Evolutionary conservation across 352 stramenopile genomes (phyloP).

Genomic region (Phytophthora colocasiae): DNA sequence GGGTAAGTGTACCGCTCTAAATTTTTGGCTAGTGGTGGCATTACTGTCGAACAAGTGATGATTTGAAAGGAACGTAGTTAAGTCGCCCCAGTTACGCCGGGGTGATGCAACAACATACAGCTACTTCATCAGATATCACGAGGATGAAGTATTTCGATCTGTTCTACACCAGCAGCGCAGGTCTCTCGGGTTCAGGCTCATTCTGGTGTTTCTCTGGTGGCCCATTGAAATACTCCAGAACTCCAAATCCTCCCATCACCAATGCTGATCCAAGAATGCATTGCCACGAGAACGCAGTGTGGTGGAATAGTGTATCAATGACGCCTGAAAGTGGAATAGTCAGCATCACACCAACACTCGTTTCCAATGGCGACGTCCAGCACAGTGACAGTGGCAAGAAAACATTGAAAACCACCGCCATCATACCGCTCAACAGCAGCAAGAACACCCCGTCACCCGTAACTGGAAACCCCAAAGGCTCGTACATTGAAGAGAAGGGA

Average conservation of each 20-base stretch:
- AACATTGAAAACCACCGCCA: slow-evolving; percentile 58
- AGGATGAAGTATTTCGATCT: neutral
- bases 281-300: slow-evolving; percentile 50
- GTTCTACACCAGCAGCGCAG: neutral
- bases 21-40: too few relatives aligned
- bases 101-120: slow-evolving; percentile 18
- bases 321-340: slow-evolving; percentile 60
- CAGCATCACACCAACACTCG: slow-evolving; percentile 63
- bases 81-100: slow-evolving; percentile 5
- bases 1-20: too few relatives aligned
- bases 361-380: slow-evolving; percentile 66
- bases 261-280: slow-evolving; percentile 54
- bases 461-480: slow-evolving; percentile 52
- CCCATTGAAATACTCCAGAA: slow-evolving; percentile 43
- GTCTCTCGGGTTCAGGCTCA: neutral
- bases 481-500: slow-evolving; percentile 46
- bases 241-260: slow-evolving; percentile 60
- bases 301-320: slow-evolving; percentile 50
- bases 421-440: slow-evolving; percentile 43
- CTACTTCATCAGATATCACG: slow-evolving; percentile 1
- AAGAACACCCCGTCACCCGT: slow-evolving; percentile 41
- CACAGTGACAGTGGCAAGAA: slow-evolving; percentile 53
- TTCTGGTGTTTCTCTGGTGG: neutral
- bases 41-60: too few relatives aligned
- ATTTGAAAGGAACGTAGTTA: neutral